phyloP scores from a whole-genome alignment of 192 early-diverging fungal genomes.

The Coemansia sp. region DNA sequence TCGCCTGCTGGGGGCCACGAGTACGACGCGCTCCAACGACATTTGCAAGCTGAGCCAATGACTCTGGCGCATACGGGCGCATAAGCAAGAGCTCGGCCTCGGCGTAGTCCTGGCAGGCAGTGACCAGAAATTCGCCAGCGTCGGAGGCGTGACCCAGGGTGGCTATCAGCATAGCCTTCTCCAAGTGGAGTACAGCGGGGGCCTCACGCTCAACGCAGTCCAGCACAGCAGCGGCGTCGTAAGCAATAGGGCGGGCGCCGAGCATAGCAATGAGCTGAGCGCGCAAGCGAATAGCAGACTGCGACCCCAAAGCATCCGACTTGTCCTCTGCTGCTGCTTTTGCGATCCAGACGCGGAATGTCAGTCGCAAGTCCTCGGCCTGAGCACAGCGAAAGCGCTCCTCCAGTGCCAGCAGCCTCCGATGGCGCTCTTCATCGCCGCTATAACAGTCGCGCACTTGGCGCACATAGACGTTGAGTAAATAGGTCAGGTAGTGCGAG shows the following conservation, averaged over 20 bases:
- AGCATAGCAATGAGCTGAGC: slow-evolving; percentile 30
- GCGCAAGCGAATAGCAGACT: slow-evolving; percentile 19
- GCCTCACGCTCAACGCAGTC: slow-evolving; percentile 28
- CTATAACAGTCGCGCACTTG: slow-evolving; percentile 32
- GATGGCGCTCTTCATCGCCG: background rate
- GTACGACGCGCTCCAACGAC: background rate
- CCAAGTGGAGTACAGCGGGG: slow-evolving; percentile 9
- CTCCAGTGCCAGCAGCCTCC: slow-evolving; percentile 13
- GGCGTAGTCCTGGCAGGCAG: slow-evolving; percentile 36
- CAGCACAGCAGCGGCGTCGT: slow-evolving; percentile 24
- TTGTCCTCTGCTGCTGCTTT: background rate
- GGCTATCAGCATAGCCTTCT: slow-evolving; percentile 42
- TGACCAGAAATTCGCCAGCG: slow-evolving; percentile 33
- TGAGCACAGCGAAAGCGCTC: slow-evolving; percentile 29
- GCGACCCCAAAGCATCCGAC: background rate
- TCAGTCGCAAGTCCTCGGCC: slow-evolving; percentile 34
- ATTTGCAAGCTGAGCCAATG: slow-evolving; percentile 26
- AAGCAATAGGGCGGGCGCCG: slow-evolving; percentile 12
- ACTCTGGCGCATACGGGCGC: slow-evolving; percentile 15
- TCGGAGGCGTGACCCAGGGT: slow-evolving; percentile 14
- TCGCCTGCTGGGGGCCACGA: background rate
- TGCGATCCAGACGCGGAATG: slow-evolving; percentile 27
- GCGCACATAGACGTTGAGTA: slow-evolving; percentile 47
- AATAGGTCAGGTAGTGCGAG: slow-evolving; percentile 46
- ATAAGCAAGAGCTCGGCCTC: slow-evolving; percentile 48